phyloP scores from a whole-genome alignment of 805 yeast genomes.

The Pichia kluyveri region DNA sequence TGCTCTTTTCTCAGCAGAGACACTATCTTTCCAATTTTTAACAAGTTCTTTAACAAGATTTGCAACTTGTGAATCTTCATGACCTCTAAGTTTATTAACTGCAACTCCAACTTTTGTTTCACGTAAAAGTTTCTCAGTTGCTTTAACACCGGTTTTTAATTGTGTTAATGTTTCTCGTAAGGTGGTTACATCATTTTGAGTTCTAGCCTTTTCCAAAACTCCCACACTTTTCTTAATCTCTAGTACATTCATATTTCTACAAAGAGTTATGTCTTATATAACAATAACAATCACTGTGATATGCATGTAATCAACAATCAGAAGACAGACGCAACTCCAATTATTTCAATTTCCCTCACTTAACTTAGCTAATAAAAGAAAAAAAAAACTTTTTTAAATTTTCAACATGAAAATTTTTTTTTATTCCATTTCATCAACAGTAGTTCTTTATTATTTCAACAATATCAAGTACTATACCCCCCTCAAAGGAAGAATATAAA shows the following conservation, averaged over 20 bases:
- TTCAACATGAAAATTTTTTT: too few relatives aligned
- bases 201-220: constrained; percentile 58
- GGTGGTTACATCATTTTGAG: constrained; percentile 42
- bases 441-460: too few relatives aligned
- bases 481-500: too few relatives aligned
- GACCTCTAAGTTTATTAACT: constrained; percentile 77
- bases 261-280: too few relatives aligned
- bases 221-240: constrained; percentile 64
- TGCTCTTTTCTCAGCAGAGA: constrained; percentile 50
- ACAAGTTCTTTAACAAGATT: constrained; percentile 74
- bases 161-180: constrained; percentile 57
- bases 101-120: constrained; percentile 97
- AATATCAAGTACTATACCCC: too few relatives aligned
- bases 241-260: constrained; percentile 10
- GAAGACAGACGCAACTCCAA: too few relatives aligned
- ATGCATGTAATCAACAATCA: too few relatives aligned
- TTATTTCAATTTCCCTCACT: too few relatives aligned
- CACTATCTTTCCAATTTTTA: constrained; percentile 83
- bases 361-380: too few relatives aligned
- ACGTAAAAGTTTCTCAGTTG: constrained; percentile 77
- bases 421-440: too few relatives aligned
- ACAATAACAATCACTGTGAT: too few relatives aligned
- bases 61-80: constrained; percentile 57
- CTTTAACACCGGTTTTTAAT: constrained; percentile 63
- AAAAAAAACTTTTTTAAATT: too few relatives aligned